Evolutionary conservation across 176 grass and related monocot genomes (phyloP), one percentile per base, ranked within the genome.

Genomic region (Cenchrus fungigraminus): DNA sequence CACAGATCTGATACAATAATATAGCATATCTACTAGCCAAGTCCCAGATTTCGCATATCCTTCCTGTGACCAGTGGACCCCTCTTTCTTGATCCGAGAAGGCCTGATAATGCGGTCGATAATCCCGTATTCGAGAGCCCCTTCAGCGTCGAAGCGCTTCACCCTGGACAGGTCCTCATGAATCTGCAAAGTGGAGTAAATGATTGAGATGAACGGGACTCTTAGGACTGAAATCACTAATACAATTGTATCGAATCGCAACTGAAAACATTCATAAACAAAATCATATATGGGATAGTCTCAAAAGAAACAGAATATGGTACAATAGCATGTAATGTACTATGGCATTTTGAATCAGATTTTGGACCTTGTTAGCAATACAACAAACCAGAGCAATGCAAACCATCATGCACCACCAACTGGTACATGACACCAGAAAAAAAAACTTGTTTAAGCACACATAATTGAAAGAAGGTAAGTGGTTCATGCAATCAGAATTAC

Each of bases 51-150:
- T 8, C 76, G 89, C 49, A 75, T 64, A 7, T 89, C 82, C 71
- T 81, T 89, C 71, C 83, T 87, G 9, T 86, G 52, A 3, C 19
- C 80, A 4, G 85, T 84, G 44, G 83, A 47, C 3, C 83, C 88
- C 78, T 82, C 78, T 47, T 86, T 89, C 69, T 91, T 87, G 80
- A 91, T 91, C 44, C 85, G 62, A 32, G 89, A 87, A 28, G 87
- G 88, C 75, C 83, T 85, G 28, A 95, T 60, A 68, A 99, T 89
- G 31, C 88, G 78, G 72, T 96, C 97, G 4, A 96, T 96, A 56
- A 96, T 66, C 12, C 91, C 88, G 72, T 99, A 99, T 29, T 99
- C 97, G 1, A 99, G 79, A 73, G 97, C 93, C 81, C 91, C 89
- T 87, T 96, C 88, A 8, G 90, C 84, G 22, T 87, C 92, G 0